A percentile compares a stretch with the other conserved stretches of the same genome.
phyloP scores from a whole-genome alignment of 768 basidiomycete species.

The Filobasidium wieringae region DNA sequence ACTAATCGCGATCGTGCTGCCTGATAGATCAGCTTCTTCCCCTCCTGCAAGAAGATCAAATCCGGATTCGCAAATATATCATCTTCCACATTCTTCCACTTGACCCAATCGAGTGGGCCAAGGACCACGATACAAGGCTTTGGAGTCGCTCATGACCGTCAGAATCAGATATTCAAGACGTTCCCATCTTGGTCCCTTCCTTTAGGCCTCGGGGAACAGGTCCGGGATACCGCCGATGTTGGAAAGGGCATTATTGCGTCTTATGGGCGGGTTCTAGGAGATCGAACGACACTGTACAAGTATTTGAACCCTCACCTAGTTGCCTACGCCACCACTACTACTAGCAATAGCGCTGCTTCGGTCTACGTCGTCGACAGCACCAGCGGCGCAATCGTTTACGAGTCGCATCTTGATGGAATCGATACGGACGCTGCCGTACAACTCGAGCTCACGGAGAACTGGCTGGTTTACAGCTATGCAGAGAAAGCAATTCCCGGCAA shows the following conservation, averaged over 20 bases:
- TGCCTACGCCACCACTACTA: slow-evolving; percentile 35
- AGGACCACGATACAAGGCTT: slow-evolving; percentile 16
- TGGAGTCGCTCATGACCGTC: too few relatives aligned
- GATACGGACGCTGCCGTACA: slow-evolving; percentile 43
- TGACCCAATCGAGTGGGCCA: neutral
- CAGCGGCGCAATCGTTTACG: slow-evolving; percentile 67
- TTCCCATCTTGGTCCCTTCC: slow-evolving; percentile 51
- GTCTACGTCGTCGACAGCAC: slow-evolving; percentile 67
- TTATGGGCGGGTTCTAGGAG: slow-evolving; percentile 70
- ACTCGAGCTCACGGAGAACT: slow-evolving; percentile 68
- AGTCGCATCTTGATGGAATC: slow-evolving; percentile 46
- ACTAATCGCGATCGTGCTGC: neutral
- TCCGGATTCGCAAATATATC: slow-evolving; percentile 18
- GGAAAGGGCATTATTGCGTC: slow-evolving; percentile 51
- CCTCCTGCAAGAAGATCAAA: slow-evolving; percentile 33
- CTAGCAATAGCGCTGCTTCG: slow-evolving; percentile 32
- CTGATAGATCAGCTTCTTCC: slow-evolving; percentile 33
- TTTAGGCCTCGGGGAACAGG: slow-evolving; percentile 49
- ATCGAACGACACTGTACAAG: slow-evolving; percentile 83
- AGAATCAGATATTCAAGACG: neutral
- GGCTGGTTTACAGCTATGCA: slow-evolving; percentile 81
- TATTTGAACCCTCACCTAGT: slow-evolving; percentile 76
- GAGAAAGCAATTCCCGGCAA: slow-evolving; percentile 47
- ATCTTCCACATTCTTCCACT: slow-evolving; percentile 23
- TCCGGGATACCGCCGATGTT: slow-evolving; percentile 47